These are phyloP conservation scores for barrel medic (Medicago truncatula) DNA, from an alignment of 306 rosid species.

Conservation along the genomic window MtrunA17r5.0-ANR NC_053049.1:32951501-32952000, in stretches of 20 bases:
- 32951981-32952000: too few relatives aligned
- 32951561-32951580: slow-evolving; percentile 59
- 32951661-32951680: slow-evolving; percentile 46
- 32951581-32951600: slow-evolving; percentile 4
- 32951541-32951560: slow-evolving; percentile 70
- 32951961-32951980: too few relatives aligned
- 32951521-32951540: slow-evolving; percentile 65
- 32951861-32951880: neutral
- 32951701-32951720: neutral
- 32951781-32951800: neutral
- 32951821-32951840: neutral
- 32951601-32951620: slow-evolving; percentile 38
- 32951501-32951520: slow-evolving; percentile 44
- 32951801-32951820: too few relatives aligned
- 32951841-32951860: too few relatives aligned
- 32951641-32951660: slow-evolving; percentile 67
- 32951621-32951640: slow-evolving; percentile 63
- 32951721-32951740: too few relatives aligned
- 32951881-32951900: neutral
- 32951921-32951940: too few relatives aligned
- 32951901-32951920: neutral
- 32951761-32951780: too few relatives aligned
- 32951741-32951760: too few relatives aligned
- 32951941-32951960: too few relatives aligned
- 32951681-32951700: neutral